These are phyloP conservation scores for Globisporangium abappressorium DNA, from an alignment of 352 stramenopile species.

Conservation along the genomic window DNA sequence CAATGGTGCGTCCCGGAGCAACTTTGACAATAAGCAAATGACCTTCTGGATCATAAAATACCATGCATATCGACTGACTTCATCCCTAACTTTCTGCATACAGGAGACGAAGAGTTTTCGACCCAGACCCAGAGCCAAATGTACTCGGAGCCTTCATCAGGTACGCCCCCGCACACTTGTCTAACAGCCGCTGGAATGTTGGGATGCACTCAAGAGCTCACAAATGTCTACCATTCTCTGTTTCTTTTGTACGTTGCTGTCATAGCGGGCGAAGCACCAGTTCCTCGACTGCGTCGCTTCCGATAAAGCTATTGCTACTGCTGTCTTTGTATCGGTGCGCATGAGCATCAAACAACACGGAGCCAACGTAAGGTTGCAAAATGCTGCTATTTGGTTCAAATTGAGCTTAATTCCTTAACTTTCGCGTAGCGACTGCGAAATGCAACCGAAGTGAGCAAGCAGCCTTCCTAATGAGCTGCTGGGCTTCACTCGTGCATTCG, in stretches of 20 bases:
- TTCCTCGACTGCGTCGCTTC: constrained; percentile 53
- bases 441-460: neutral
- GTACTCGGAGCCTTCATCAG: constrained; percentile 35
- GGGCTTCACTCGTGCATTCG: neutral
- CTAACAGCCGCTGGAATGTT: neutral
- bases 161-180: constrained; percentile 14
- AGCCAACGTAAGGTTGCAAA: neutral
- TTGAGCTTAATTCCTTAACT: neutral
- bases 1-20: constrained; percentile 20
- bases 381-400: neutral
- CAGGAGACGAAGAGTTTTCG: constrained; percentile 23
- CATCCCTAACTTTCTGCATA: neutral
- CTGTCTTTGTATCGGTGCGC: neutral
- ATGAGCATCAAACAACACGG: neutral
- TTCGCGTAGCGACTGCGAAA: neutral
- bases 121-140: constrained; percentile 38
- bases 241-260: neutral
- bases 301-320: constrained; percentile 23
- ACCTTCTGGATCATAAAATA: neutral
- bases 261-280: constrained; percentile 21
- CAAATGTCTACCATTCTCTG: too few species aligned
- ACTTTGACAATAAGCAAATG: neutral
- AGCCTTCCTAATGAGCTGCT: constrained; percentile 31
- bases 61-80: neutral
- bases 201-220: neutral